These are phyloP conservation scores for Penicillium freii DNA, from an alignment of 2,329 filamentous ascomycete species.

Conservation along the genomic window DNA sequence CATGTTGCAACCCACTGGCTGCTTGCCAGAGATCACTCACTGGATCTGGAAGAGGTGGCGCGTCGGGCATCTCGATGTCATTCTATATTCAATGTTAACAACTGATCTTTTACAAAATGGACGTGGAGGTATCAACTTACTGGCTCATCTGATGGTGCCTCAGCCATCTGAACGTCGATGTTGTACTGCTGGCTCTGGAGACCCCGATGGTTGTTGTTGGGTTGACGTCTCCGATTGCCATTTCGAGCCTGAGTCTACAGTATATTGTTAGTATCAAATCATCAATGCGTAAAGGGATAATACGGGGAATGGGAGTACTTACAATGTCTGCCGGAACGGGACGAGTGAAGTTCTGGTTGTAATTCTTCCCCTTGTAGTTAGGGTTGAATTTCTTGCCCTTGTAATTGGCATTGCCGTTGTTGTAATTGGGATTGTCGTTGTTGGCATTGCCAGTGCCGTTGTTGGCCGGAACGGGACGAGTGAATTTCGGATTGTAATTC, in stretches of 20 bases:
- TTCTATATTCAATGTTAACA: slow-evolving; percentile 1
- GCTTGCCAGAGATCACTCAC: background rate
- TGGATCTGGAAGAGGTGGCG: slow-evolving; percentile 9
- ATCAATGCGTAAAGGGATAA: background rate
- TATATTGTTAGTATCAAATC: background rate
- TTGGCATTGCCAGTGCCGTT: background rate
- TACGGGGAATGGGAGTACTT: background rate
- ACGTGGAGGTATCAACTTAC: background rate
- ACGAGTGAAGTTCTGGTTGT: background rate
- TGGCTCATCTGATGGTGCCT: slow-evolving; percentile 3
- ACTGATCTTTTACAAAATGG: background rate
- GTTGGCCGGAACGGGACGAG: background rate
- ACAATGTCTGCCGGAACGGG: background rate
- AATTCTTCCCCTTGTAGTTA: slow-evolving; percentile 2
- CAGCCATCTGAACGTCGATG: background rate
- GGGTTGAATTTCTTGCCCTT: background rate
- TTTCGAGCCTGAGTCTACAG: background rate
- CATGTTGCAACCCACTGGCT: background rate
- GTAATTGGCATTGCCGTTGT: too few species aligned
- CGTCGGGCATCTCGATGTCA: slow-evolving; percentile 20
- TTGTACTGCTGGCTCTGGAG: background rate
- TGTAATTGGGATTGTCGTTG: background rate
- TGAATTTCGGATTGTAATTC: background rate
- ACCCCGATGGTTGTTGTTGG: background rate
- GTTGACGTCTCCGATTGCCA: background rate